Percentiles rank a stretch among this genome's conserved stretches.
phyloP scores from a whole-genome alignment of 768 basidiomycete genomes.

The Tricholoma flavovirens region DNA sequence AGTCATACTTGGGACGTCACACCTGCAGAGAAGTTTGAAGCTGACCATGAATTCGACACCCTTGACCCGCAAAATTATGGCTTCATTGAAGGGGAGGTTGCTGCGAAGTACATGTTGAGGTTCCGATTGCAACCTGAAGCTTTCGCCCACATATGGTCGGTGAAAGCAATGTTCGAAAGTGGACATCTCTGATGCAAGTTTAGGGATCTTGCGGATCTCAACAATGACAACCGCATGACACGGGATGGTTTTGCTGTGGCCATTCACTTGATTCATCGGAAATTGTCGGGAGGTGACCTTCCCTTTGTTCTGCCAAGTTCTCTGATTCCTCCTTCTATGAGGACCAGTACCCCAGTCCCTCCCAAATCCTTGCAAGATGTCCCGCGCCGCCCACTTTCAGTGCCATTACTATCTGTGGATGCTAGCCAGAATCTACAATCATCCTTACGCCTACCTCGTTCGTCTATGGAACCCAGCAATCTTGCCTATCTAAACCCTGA shows the following conservation, averaged over 20 bases:
- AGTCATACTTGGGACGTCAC: constrained; percentile 22
- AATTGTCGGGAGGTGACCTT: constrained; percentile 26
- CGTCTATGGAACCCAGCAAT: not conserved
- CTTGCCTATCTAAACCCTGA: not conserved
- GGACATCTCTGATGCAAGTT: not conserved
- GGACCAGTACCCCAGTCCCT: constrained; percentile 1
- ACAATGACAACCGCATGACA: constrained; percentile 28
- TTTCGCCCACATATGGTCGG: constrained; percentile 33
- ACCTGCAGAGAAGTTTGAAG: constrained; percentile 22
- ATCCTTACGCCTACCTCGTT: not conserved
- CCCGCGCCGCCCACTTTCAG: not conserved
- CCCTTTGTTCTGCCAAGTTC: constrained; percentile 28
- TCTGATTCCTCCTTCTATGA: constrained; percentile 25
- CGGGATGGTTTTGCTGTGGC: constrained; percentile 34
- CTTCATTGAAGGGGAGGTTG: constrained; percentile 27
- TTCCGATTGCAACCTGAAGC: constrained; percentile 29
- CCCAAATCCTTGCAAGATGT: not conserved
- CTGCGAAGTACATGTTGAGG: constrained; percentile 26
- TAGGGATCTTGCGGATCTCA: constrained; percentile 31
- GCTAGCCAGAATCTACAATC: not conserved
- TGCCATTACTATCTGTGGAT: not conserved
- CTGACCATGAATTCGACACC: constrained; percentile 26
- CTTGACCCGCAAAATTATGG: constrained; percentile 27
- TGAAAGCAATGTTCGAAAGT: not conserved
- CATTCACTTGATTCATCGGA: constrained; percentile 29